phyloP scores from a whole-genome alignment of 352 stramenopile species.

The Phytophthora capsici region DNA sequence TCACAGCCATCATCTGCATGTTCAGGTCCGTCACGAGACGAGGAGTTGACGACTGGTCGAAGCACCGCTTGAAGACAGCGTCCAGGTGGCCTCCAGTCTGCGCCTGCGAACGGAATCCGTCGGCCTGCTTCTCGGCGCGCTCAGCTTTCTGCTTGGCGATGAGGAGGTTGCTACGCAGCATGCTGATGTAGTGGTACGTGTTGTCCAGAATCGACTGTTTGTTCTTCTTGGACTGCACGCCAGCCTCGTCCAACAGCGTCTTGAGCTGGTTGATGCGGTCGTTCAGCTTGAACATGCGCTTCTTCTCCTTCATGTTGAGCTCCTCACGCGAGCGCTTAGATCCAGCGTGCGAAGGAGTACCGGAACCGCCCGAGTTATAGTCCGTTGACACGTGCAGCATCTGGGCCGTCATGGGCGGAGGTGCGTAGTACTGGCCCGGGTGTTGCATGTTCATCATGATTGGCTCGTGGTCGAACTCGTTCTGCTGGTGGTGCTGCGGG shows the following conservation, averaged over 20 bases:
- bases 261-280: conserved; percentile 84
- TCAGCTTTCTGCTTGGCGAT: conserved; percentile 70
- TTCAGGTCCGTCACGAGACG: conserved; percentile 57
- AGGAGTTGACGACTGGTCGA: conserved; percentile 68
- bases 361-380: conserved; percentile 54
- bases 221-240: conserved; percentile 76
- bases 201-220: conserved; percentile 81
- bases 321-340: conserved; percentile 78
- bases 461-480: conserved; percentile 72
- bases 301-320: conserved; percentile 88
- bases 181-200: conserved; percentile 65
- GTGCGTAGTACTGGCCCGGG: conserved; percentile 63
- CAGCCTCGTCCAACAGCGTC: conserved; percentile 58
- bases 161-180: conserved; percentile 66
- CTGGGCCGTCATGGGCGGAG: conserved; percentile 55
- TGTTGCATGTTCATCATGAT: conserved; percentile 75
- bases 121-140: conserved; percentile 60
- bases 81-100: conserved; percentile 40
- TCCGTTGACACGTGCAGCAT: conserved; percentile 78
- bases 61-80: conserved; percentile 67
- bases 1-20: conserved; percentile 62
- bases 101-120: conserved; percentile 50
- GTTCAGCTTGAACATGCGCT: conserved; percentile 90
- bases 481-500: conserved; percentile 53
- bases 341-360: conserved; percentile 40